Percentiles rank a stretch among this genome's conserved stretches.
phyloP scores from a whole-genome alignment of 371 early-diverging fungal species.

The Zychaea mexicana region DNA sequence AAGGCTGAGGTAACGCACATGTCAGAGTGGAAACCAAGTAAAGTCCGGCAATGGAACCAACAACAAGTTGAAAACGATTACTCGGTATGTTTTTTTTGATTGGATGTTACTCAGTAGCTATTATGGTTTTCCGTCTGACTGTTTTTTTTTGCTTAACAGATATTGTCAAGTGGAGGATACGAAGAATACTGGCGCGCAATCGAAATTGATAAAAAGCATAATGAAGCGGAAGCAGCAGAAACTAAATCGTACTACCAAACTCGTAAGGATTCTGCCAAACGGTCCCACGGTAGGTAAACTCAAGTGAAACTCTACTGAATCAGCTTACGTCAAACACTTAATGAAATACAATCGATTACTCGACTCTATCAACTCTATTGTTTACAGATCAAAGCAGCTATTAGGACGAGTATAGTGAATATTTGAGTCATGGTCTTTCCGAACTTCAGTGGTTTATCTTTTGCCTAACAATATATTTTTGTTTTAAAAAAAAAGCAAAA shows the following conservation, averaged over 20 bases:
- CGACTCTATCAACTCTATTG: neutral
- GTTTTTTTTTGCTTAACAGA: neutral
- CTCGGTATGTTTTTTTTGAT: neutral
- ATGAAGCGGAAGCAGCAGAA: neutral
- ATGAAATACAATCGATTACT: neutral
- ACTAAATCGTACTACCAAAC: neutral
- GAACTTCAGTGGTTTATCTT: neutral
- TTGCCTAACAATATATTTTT: neutral
- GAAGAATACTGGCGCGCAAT: neutral
- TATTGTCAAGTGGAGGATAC: neutral
- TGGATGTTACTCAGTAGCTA: neutral
- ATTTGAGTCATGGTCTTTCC: neutral
- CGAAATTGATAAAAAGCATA: neutral
- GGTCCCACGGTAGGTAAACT: neutral
- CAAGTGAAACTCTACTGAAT: neutral
- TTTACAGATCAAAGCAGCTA: neutral
- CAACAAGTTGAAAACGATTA: neutral
- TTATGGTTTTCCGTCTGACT: neutral
- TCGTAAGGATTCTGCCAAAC: neutral
- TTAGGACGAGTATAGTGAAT: neutral
- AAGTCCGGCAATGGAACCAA: neutral
- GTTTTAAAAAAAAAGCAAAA: neutral
- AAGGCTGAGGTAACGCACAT: neutral
- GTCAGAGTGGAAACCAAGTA: neutral
- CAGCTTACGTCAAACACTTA: neutral